A percentile compares a stretch with the other conserved stretches of the same genome.
phyloP scores from a whole-genome alignment of 2,329 filamentous ascomycete species.

The Colletotrichum tanaceti region DNA sequence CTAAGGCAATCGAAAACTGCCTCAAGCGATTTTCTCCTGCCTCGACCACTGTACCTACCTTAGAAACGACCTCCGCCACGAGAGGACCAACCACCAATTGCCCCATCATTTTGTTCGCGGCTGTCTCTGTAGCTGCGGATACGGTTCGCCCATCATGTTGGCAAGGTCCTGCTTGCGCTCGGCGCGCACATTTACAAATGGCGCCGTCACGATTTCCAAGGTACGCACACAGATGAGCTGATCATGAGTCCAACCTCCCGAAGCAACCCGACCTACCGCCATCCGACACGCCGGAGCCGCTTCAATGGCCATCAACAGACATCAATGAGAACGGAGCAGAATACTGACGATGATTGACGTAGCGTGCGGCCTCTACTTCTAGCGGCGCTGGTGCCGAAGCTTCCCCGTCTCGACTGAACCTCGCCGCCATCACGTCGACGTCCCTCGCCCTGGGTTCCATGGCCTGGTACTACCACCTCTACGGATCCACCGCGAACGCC shows the following conservation, averaged over 20 bases:
- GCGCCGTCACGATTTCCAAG: conserved; percentile 77
- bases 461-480: conserved; percentile 98
- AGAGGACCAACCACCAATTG: conserved; percentile 50
- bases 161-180: conserved; percentile 91
- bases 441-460: conserved; percentile 87
- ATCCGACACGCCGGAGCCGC: conserved; percentile 32
- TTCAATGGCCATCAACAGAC: conserved; percentile 41
- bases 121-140: conserved; percentile 53
- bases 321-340: conserved; percentile 41
- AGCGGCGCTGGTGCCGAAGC: conserved; percentile 76
- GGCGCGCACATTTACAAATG: conserved; percentile 85
- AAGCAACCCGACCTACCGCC: conserved; percentile 47
- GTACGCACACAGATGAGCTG: conserved; percentile 67
- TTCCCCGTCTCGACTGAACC: conserved; percentile 84
- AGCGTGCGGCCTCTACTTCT: conserved; percentile 79
- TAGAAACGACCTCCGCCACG: conserved; percentile 41
- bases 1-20: conserved; percentile 41
- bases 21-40: conserved; percentile 41
- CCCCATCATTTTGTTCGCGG: conserved; percentile 50
- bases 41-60: conserved; percentile 35
- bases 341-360: conserved; percentile 53
- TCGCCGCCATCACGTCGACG: conserved; percentile 88
- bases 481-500: conserved; percentile 87
- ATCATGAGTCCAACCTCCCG: conserved; percentile 50
- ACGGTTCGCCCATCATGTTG: conserved; percentile 79